These are phyloP conservation scores for Candida freyschussii DNA, from an alignment of 1,139 yeast genomes.

Conservation along the genomic window DNA sequence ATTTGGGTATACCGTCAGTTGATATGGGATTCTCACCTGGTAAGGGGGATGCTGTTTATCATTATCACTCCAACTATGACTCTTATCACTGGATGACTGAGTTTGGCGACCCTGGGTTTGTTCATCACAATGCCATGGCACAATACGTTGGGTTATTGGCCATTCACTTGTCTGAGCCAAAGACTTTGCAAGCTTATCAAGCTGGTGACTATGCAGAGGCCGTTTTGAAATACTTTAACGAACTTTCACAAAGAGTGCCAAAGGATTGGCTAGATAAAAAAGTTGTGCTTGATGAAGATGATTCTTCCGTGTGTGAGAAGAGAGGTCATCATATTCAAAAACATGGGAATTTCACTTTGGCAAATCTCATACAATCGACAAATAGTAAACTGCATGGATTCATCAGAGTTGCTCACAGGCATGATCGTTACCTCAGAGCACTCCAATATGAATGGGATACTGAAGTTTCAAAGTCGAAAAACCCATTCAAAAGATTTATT, in stretches of 20 bases:
- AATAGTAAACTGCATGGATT: constrained; percentile 13
- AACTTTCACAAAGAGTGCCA: constrained; percentile 33
- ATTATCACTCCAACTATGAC: constrained; percentile 67
- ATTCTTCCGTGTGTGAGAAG: constrained; percentile 14
- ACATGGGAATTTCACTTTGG: constrained; percentile 12
- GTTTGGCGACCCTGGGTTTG: constrained; percentile 55
- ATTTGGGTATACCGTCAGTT: constrained; percentile 59
- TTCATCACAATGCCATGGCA: constrained; percentile 48
- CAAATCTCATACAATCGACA: constrained; percentile 14
- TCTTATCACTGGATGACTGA: constrained; percentile 62
- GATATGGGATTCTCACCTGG: constrained; percentile 49
- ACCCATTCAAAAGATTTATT: constrained; percentile 22
- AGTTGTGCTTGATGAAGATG: constrained; percentile 11
- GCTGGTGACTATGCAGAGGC: constrained; percentile 39
- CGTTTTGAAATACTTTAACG: constrained; percentile 31
- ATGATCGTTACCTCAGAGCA: constrained; percentile 27
- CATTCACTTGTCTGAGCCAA: constrained; percentile 42
- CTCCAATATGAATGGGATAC: constrained; percentile 28
- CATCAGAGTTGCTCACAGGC: constrained; percentile 18
- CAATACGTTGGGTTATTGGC: constrained; percentile 46
- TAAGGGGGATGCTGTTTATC: constrained; percentile 49
- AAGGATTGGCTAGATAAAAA: constrained; percentile 31
- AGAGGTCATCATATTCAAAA: constrained; percentile 11
- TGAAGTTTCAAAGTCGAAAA: constrained; percentile 23
- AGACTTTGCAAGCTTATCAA: constrained; percentile 38